A percentile compares a stretch with the other conserved stretches of the same genome.
Conservation (phyloP, 78 protist species). For the Cavenderia fasciculata region DNA sequence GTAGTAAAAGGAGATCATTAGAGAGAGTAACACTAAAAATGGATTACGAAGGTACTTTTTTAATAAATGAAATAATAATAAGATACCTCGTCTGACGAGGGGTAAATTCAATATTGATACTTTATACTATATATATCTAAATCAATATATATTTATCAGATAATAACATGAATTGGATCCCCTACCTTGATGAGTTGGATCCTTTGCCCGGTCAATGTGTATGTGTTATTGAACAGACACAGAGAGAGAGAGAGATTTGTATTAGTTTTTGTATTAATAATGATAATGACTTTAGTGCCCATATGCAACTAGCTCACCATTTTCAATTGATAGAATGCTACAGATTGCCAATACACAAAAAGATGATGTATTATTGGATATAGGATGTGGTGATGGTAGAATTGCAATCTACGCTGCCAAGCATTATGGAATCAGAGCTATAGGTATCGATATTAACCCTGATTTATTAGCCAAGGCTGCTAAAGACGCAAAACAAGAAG, state of each 20-base stretch:
- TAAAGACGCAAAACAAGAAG: constrained; percentile 11
- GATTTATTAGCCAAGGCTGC: constrained; percentile 29
- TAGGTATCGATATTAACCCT: constrained; percentile 60
- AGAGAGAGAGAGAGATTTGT: background rate
- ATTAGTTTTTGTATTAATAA: background rate
- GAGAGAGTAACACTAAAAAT: no score
- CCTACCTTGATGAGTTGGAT: constrained; percentile 60
- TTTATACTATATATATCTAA: no score
- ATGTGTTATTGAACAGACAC: background rate
- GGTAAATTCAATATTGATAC: no score
- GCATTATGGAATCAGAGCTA: constrained; percentile 33
- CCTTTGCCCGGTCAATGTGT: constrained; percentile 65
- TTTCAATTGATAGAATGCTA: constrained; percentile 37
- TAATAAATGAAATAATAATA: no score
- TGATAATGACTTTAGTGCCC: constrained; percentile 34
- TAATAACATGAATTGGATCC: no score
- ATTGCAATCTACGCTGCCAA: constrained; percentile 64
- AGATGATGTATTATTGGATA: constrained; percentile 44
- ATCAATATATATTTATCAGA: no score
- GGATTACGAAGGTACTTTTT: no score
- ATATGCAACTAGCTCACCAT: constrained; percentile 48
- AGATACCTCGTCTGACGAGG: no score
- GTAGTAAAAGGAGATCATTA: no score
- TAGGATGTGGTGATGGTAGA: constrained; percentile 70
- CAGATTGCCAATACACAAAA: background rate